phyloP scores from a whole-genome alignment of 768 basidiomycete genomes.

The Kwoniella dejecticola region DNA sequence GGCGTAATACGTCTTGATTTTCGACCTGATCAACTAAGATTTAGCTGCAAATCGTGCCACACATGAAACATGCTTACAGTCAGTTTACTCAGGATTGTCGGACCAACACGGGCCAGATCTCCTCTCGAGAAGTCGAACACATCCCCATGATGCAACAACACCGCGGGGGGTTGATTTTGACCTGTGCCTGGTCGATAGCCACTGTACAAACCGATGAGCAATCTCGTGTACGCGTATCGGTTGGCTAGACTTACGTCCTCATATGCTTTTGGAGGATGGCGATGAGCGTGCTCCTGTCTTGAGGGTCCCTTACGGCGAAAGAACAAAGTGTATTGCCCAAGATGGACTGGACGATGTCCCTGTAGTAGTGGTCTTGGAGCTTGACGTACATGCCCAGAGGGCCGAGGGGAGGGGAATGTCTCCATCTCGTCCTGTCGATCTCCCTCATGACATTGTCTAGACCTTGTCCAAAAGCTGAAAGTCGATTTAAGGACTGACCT shows the following conservation, averaged over 20 bases:
- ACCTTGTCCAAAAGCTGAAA: constrained; percentile 48
- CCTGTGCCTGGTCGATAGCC: constrained; percentile 25
- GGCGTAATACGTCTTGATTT: constrained; percentile 72
- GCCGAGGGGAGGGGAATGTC: constrained; percentile 52
- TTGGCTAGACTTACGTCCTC: constrained; percentile 1
- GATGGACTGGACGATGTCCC: constrained; percentile 65
- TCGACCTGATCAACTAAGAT: no score
- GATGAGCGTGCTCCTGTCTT: constrained; percentile 66
- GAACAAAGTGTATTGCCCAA: constrained; percentile 65
- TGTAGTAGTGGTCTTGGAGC: constrained; percentile 71
- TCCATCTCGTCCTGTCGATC: constrained; percentile 46
- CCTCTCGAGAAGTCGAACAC: constrained; percentile 77
- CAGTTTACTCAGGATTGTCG: constrained; percentile 79
- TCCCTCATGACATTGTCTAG: constrained; percentile 42
- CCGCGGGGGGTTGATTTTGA: constrained; percentile 20
- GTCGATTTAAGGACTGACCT: constrained; percentile 20
- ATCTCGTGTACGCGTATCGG: constrained; percentile 31
- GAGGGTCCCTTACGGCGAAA: constrained; percentile 72
- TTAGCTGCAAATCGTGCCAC: no score
- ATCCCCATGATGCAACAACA: constrained; percentile 63
- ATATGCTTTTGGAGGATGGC: constrained; percentile 56
- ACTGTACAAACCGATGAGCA: constrained; percentile 4
- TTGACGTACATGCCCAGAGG: constrained; percentile 80
- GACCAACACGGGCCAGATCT: constrained; percentile 66
- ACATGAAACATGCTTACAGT: constrained; percentile 67